Evolutionary conservation across 1,284 basidiomycete genomes (phyloP).

Genomic region (Sporisorium reilianum): DNA sequence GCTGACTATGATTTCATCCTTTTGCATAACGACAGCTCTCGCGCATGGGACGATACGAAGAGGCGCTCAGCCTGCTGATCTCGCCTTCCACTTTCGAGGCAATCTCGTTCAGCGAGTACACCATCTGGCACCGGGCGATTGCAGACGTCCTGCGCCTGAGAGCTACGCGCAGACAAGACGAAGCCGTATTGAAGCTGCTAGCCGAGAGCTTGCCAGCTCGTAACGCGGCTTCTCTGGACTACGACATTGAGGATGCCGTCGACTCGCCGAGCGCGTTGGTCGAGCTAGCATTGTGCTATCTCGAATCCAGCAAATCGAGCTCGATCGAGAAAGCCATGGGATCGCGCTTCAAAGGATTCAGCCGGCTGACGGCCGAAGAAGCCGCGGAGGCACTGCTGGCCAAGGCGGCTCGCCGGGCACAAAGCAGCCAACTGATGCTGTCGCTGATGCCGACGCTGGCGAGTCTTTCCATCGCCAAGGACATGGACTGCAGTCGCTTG

Average conservation of each 20-base stretch:
- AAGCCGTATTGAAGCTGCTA: slow-evolving; percentile 18
- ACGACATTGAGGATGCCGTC: slow-evolving; percentile 39
- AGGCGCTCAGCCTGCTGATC: slow-evolving; percentile 34
- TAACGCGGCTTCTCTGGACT: background rate
- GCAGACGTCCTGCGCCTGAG: slow-evolving; percentile 33
- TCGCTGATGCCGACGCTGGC: slow-evolving; percentile 38
- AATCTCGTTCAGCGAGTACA: slow-evolving; percentile 34
- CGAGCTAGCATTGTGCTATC: slow-evolving; percentile 35
- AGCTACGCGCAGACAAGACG: slow-evolving; percentile 34
- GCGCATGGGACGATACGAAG: slow-evolving; percentile 34
- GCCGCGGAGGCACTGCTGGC: slow-evolving; percentile 26
- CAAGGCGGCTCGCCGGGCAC: slow-evolving; percentile 21
- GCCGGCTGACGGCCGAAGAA: slow-evolving; percentile 30
- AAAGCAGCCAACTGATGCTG: slow-evolving; percentile 26
- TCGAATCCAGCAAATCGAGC: slow-evolving; percentile 30
- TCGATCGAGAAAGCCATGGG: slow-evolving; percentile 17
- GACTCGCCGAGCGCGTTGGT: slow-evolving; percentile 32
- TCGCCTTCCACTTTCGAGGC: slow-evolving; percentile 18
- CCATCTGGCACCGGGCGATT: slow-evolving; percentile 23
- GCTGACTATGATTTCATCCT: background rate
- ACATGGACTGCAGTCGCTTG: slow-evolving; percentile 35
- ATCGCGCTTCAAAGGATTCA: slow-evolving; percentile 18
- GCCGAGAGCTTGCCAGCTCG: slow-evolving; percentile 13
- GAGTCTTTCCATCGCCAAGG: slow-evolving; percentile 36
- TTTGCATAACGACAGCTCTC: slow-evolving; percentile 13